Evolutionary conservation across 305 asterid species (phyloP).

Genomic region (Rubia tinctorum): DNA sequence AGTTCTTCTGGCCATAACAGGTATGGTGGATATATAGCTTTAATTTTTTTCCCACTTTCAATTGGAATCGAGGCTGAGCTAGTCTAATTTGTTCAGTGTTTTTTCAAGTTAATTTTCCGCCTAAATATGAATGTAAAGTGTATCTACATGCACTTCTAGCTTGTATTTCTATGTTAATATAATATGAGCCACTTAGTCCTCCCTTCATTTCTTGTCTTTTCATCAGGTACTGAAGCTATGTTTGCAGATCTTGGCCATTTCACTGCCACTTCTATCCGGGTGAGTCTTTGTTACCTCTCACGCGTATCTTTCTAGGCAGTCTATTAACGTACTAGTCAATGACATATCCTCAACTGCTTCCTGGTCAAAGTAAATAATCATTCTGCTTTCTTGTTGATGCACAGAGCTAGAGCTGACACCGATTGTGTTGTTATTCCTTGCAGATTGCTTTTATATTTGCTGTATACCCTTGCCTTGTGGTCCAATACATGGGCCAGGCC

Average conservation of each 20-base stretch:
- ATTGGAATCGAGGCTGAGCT: background rate
- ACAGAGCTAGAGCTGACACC: constrained; percentile 1
- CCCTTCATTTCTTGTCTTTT: constrained; percentile 16
- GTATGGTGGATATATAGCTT: constrained; percentile 29
- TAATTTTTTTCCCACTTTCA: constrained; percentile 8
- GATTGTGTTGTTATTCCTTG: constrained; percentile 21
- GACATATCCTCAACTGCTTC: constrained; percentile 6
- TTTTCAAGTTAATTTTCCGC: background rate
- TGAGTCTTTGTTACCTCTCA: constrained; percentile 27
- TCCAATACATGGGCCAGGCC: constrained; percentile 99
- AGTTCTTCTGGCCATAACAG: constrained; percentile 86
- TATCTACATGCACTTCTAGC: constrained; percentile 1
- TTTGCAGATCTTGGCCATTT: constrained; percentile 61
- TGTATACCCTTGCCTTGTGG: constrained; percentile 88
- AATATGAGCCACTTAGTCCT: constrained; percentile 12
- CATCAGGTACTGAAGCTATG: constrained; percentile 58
- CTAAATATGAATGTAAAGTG: background rate
- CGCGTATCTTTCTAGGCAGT: background rate
- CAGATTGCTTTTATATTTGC: constrained; percentile 81
- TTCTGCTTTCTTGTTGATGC: background rate
- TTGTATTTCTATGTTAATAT: background rate
- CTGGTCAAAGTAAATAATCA: background rate
- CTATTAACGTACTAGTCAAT: background rate
- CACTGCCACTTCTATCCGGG: constrained; percentile 41
- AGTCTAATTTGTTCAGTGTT: background rate